Conservation (phyloP, 805 yeast genomes). For the Hemisphaericaspora nanyangensis region DNA sequence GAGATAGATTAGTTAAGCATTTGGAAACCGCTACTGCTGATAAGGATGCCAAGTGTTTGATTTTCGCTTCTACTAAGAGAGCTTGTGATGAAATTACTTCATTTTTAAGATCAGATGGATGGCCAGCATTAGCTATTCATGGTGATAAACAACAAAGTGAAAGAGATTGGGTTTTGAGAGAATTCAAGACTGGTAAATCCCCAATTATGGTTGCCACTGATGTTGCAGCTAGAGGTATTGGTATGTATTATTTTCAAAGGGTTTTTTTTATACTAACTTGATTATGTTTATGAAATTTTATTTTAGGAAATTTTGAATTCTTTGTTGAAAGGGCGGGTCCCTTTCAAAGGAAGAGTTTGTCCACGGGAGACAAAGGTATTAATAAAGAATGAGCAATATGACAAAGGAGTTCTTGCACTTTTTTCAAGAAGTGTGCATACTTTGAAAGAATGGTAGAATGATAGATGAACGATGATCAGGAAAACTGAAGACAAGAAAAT, state of each 20-base stretch:
- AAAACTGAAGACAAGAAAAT: not conserved
- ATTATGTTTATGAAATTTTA: not conserved
- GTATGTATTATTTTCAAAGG: constrained; percentile 55
- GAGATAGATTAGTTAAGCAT: constrained; percentile 82
- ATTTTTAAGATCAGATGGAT: constrained; percentile 91
- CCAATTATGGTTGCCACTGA: constrained; percentile 99
- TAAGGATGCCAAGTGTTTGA: constrained; percentile 70
- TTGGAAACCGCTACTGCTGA: constrained; percentile 74
- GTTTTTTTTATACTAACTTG: constrained; percentile 9
- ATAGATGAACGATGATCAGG: not conserved
- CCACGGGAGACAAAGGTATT: not conserved
- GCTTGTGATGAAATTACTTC: constrained; percentile 93
- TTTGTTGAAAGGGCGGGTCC: not conserved
- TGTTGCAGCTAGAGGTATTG: constrained; percentile 99
- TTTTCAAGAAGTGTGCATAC: too few species aligned
- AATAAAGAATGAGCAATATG: not conserved
- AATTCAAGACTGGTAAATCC: constrained; percentile 87
- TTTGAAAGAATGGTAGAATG: not conserved
- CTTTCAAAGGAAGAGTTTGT: not conserved
- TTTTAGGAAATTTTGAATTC: not conserved
- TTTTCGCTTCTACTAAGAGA: constrained; percentile 96
- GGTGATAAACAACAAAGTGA: constrained; percentile 98
- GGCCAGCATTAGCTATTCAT: constrained; percentile 98
- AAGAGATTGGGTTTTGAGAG: constrained; percentile 97
- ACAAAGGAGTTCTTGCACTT: too few species aligned